Base-by-base conservation (phyloP, 768 basidiomycete genomes). In the Boletus rubropictus region DNA sequence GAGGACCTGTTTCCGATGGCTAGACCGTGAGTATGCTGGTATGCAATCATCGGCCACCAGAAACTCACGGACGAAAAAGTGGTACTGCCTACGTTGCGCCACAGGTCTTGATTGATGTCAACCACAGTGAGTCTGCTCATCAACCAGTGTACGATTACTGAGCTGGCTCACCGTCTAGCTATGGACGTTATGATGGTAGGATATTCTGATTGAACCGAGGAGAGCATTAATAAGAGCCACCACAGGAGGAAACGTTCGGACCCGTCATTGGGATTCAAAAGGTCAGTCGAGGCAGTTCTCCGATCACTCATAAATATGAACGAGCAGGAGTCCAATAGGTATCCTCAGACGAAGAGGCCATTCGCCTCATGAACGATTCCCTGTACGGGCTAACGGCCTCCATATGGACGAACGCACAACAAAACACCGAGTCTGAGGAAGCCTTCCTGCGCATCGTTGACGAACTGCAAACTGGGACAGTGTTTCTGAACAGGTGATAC, bases 281-380 rank as follows among this genome's bases (percentile, higher is more conserved):
- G 75, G 93, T 89, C 4, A 45, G 62, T 46, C 36, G 3, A 29
- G 9, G 7, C 6, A 20, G 3, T 6, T 25, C 32, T 22, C 18
- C 2, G 0, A 35, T 11, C 7, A n/a, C 17, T 20, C 15, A 20
- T 14, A 29, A 34, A 14, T 5, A 39, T 31, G 5, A 3, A 47
- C 25, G 4, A 28, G 20, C 31, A 15, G 17, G 7, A 28, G 15
- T 6, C 29, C 3, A 10, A 31, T 42, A 88, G 86, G 87, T 91
- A 18, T 72, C 77, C 8, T 82, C 82, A 0, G 96, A 97, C 62
- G 86, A 84, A 37, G 91, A 95, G 62, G 96, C 96, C 1, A 69
- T 97, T 46, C 63, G 67, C 15, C 77, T 98, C 27, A 99, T 99
- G 89, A 98, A 99, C 65, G 93, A 98, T 64, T 96, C 94, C 14